Conservation (phyloP, 768 basidiomycete genomes). For the Termitomyces titanicus region DNA sequence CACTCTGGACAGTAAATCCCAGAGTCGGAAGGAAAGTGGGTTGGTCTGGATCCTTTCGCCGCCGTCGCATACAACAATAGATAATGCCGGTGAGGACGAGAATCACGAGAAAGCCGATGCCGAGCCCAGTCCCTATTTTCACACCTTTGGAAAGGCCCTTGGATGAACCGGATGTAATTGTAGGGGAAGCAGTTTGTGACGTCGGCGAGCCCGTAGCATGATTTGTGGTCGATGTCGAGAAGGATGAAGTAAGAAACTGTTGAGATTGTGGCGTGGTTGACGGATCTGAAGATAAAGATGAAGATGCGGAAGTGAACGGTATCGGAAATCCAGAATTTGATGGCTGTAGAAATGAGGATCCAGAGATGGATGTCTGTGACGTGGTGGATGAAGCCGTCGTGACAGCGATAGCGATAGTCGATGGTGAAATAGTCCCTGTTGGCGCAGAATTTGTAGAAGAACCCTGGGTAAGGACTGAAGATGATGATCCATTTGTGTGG, state of each 20-base stretch:
- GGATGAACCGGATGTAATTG: neutral
- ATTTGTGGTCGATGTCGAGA: no score
- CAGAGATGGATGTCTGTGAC: neutral
- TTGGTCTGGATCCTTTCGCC: neutral
- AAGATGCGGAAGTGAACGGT: neutral
- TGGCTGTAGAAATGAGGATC: neutral
- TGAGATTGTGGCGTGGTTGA: neutral
- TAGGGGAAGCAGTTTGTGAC: neutral
- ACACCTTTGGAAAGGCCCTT: neutral
- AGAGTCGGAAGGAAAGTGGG: no score
- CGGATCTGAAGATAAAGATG: no score
- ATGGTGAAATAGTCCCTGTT: neutral
- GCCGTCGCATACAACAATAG: neutral
- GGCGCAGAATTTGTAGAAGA: neutral
- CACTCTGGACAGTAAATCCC: no score
- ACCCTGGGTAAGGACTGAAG: neutral
- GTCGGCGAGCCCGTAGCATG: neutral
- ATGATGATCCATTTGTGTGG: neutral
- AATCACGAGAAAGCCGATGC: neutral
- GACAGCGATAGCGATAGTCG: neutral
- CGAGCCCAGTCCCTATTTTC: neutral
- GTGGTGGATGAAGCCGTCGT: neutral
- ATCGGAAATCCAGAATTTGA: neutral
- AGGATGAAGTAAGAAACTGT: neutral
- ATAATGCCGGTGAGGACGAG: neutral